A percentile compares a stretch with the other conserved stretches of the same genome.
Conservation (phyloP, 306 rosid species). For the Vigna reflexopilosa region DNA sequence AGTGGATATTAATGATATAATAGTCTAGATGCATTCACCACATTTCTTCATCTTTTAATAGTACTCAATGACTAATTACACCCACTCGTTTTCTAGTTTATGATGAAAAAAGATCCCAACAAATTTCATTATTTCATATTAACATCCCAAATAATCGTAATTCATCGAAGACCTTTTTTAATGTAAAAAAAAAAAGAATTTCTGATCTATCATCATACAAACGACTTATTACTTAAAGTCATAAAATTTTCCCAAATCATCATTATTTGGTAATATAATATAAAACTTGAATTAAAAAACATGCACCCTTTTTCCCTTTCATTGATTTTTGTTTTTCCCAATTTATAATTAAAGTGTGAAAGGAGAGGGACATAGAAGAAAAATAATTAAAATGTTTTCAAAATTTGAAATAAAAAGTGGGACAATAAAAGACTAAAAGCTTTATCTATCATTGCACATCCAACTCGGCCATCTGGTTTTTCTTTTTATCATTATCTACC, state of each 20-base stretch:
- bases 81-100: too few relatives aligned
- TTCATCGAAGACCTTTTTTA: too few relatives aligned
- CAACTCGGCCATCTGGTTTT: conserved; percentile 41
- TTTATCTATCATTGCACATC: conserved; percentile 39
- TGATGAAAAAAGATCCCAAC: not conserved
- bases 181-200: too few relatives aligned
- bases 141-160: too few relatives aligned
- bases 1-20: too few relatives aligned
- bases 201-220: not conserved
- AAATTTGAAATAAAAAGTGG: conserved; percentile 34
- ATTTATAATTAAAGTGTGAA: conserved; percentile 42
- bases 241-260: conserved; percentile 47
- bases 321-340: conserved; percentile 28
- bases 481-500: conserved; percentile 52
- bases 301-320: conserved; percentile 35
- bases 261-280: conserved; percentile 49
- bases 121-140: too few relatives aligned
- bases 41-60: not conserved
- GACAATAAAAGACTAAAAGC: conserved; percentile 34
- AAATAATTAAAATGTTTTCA: not conserved
- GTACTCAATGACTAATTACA: too few relatives aligned
- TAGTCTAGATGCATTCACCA: not conserved
- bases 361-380: conserved; percentile 38
- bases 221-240: conserved; percentile 10
- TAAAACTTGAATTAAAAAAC: conserved; percentile 49